These are phyloP conservation scores for Penicillium herquei DNA, from an alignment of 495 filamentous ascomycete genomes.

Conservation along the genomic window DNA sequence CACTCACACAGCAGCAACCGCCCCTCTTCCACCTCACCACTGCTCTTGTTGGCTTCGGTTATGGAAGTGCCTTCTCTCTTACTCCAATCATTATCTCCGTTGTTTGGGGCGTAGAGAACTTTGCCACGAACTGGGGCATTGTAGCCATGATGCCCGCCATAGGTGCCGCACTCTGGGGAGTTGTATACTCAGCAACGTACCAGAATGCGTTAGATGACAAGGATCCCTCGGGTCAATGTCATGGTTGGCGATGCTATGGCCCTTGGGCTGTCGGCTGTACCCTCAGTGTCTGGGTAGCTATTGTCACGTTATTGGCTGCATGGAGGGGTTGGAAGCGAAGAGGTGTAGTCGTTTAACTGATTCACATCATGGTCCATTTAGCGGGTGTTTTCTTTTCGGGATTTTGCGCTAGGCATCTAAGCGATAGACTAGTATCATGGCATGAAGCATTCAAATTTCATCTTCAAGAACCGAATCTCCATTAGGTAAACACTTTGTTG, in stretches of 20 bases:
- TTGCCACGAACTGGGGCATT: conserved; percentile 97
- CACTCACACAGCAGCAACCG: conserved; percentile 62
- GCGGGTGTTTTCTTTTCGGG: not conserved
- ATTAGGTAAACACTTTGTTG: no score
- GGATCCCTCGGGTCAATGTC: conserved; percentile 45
- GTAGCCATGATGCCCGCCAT: conserved; percentile 85
- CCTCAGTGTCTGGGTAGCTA: conserved; percentile 71
- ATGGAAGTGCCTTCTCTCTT: conserved; percentile 87
- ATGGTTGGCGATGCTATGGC: conserved; percentile 77
- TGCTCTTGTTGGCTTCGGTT: conserved; percentile 79
- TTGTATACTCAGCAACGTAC: conserved; percentile 79
- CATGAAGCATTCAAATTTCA: not conserved
- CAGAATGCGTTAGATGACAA: conserved; percentile 53
- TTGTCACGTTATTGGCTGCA: conserved; percentile 68
- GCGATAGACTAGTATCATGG: not conserved
- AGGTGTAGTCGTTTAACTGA: conserved; percentile 69
- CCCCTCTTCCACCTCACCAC: conserved; percentile 78
- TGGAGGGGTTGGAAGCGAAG: conserved; percentile 85
- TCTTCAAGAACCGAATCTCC: no score
- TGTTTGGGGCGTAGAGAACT: conserved; percentile 98
- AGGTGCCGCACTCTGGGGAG: conserved; percentile 82
- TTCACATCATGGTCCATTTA: not conserved
- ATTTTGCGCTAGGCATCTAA: not conserved
- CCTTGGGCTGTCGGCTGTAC: conserved; percentile 77
- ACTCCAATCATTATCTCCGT: conserved; percentile 88